These are phyloP conservation scores for Globisporangium megalacanthum DNA, from an alignment of 352 stramenopile genomes.

Conservation along the genomic window DNA sequence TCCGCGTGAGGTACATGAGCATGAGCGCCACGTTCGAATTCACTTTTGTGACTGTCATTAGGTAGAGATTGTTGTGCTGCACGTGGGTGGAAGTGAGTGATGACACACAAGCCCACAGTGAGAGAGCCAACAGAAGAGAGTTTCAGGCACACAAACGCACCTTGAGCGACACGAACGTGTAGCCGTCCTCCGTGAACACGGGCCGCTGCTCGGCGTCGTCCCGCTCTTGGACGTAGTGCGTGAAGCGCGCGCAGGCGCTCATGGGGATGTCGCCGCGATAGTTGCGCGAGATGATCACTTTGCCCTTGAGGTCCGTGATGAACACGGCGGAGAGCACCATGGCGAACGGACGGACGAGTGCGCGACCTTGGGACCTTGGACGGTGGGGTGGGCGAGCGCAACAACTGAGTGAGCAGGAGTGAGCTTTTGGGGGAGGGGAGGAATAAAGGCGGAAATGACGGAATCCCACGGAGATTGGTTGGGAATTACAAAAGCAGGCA, in stretches of 20 bases:
- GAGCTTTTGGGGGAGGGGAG: too few relatives aligned
- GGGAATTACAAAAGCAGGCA: too few relatives aligned
- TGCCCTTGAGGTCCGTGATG: conserved; percentile 98
- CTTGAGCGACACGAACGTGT: conserved; percentile 95
- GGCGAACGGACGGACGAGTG: too few relatives aligned
- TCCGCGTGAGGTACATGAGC: conserved; percentile 92
- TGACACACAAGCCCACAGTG: not conserved
- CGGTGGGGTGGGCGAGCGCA: too few relatives aligned
- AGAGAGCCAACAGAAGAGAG: not conserved
- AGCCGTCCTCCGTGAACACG: conserved; percentile 92
- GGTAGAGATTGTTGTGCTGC: conserved; percentile 98
- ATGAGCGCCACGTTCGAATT: conserved; percentile 98
- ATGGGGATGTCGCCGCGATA: conserved; percentile 99
- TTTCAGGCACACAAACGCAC: conserved; percentile 31
- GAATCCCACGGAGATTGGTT: too few relatives aligned
- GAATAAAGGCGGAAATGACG: too few relatives aligned
- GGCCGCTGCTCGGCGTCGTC: conserved; percentile 93
- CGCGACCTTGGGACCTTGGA: too few relatives aligned
- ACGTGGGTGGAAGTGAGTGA: not conserved
- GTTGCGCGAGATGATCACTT: conserved; percentile 99
- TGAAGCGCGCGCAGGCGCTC: conserved; percentile 87
- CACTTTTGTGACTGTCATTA: conserved; percentile 97
- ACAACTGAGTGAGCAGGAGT: too few relatives aligned
- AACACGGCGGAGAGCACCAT: conserved; percentile 99
- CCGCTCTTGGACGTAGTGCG: conserved; percentile 90